Evolutionary conservation across 83 land plant species (phyloP), one percentile per base, ranked within the genome.

Genomic region (Diphasiastrum complanatum): DNA sequence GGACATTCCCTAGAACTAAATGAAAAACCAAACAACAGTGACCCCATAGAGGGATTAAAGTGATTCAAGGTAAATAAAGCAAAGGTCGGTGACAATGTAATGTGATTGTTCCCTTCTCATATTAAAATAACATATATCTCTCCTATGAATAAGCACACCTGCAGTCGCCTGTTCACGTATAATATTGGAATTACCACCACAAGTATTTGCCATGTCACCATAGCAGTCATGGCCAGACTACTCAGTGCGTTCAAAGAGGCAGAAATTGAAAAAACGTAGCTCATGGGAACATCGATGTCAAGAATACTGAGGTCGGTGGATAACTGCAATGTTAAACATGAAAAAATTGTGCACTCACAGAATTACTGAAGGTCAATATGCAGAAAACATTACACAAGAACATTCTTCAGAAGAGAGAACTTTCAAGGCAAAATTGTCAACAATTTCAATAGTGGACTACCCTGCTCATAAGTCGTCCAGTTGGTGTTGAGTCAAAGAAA

Each of bases 401-500:
- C n/a, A n/a, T n/a, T n/a, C 29, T 37, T n/a, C 67, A 41, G 35
- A 59, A 20, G 32, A 22, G 6, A 1, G 4, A 16, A 35, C 25
- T 5, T 5, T 8, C 1, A 12, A 59, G 5, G 1, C 8, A 23
- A 16, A 22, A 36, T 0, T 2, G 6, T 36, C 11, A 29, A 18
- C 20, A n/a, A 34, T 14, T n/a, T 6, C 5, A 23, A 16, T 12
- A 60, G 75, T 61, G n/a, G n/a, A n/a, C n/a, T 29, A 91, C 97
- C 79, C 97, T 71, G 63, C 80, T 88, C 41, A 92, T 70, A 48
- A 92, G 87, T 53, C 97, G 77, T 51, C 97, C 97, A 25, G 83
- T 78, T 24, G 97, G 97, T 4, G 97, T 92, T 4, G 82, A 82
- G 67, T 92, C 97, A 59, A 88, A 92, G 73, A 92, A 92, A 11